phyloP scores from a whole-genome alignment of 768 basidiomycete species.

The Lactarius pseudohatsudake region DNA sequence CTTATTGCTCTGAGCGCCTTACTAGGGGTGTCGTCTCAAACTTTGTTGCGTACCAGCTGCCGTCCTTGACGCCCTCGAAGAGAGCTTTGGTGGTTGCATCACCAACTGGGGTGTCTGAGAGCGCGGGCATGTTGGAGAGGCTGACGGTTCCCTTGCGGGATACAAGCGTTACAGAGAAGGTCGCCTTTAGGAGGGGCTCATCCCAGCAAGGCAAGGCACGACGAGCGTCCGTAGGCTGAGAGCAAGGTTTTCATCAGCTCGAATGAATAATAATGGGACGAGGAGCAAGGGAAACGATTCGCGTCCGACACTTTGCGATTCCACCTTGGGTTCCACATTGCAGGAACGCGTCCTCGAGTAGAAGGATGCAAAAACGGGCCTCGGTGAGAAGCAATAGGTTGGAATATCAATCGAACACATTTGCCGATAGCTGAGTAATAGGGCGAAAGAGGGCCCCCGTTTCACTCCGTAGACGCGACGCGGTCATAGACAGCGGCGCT shows the following conservation, averaged over 20 bases:
- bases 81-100: slow-evolving; percentile 28
- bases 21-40: slow-evolving; percentile 79
- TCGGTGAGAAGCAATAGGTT: background rate
- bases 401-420: background rate
- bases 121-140: slow-evolving; percentile 84
- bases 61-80: slow-evolving; percentile 35
- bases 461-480: background rate
- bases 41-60: slow-evolving; percentile 76
- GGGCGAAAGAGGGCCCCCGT: background rate
- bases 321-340: background rate
- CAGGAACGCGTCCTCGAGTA: background rate
- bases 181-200: slow-evolving; percentile 88
- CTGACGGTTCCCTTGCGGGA: slow-evolving; percentile 74
- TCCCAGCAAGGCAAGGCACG: slow-evolving; percentile 90
- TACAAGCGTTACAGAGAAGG: slow-evolving; percentile 72
- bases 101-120: slow-evolving; percentile 49
- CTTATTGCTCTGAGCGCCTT: slow-evolving; percentile 17
- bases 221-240: slow-evolving; percentile 85
- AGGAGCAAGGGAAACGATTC: background rate
- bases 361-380: background rate
- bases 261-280: background rate
- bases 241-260: background rate
- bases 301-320: background rate
- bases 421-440: too few species aligned
- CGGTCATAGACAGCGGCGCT: background rate